Percentiles rank a stretch among this genome's conserved stretches.
phyloP scores from a whole-genome alignment of 306 rosid genomes.

The Corylus avellana region DNA sequence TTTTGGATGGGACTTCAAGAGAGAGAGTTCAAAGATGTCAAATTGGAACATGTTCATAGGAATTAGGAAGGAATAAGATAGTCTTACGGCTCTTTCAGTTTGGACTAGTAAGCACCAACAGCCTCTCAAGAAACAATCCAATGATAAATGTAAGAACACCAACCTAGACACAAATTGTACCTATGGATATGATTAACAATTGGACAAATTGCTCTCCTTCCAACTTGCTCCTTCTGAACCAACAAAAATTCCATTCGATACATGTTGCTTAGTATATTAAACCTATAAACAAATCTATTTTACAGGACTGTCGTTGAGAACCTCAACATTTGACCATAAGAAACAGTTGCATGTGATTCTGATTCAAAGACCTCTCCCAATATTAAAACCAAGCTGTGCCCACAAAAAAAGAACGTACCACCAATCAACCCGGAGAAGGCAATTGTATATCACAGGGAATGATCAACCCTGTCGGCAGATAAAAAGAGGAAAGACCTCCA shows the following conservation, averaged over 20 bases:
- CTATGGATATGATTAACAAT: slow-evolving; percentile 22
- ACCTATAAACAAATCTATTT: slow-evolving; percentile 37
- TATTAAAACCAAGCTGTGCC: not conserved
- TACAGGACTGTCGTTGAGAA: slow-evolving; percentile 9
- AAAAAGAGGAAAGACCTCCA: slow-evolving; percentile 1
- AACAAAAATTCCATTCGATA: slow-evolving; percentile 40
- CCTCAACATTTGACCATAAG: slow-evolving; percentile 12
- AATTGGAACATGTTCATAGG: not conserved
- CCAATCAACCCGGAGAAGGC: slow-evolving; percentile 19
- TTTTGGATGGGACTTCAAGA: no score
- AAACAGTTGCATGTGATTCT: slow-evolving; percentile 25
- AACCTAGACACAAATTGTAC: slow-evolving; percentile 18
- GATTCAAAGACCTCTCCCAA: slow-evolving; percentile 17
- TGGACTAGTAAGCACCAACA: not conserved
- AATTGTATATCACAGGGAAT: slow-evolving; percentile 9
- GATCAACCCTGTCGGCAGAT: slow-evolving; percentile 16
- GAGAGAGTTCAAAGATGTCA: no score
- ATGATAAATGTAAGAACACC: not conserved
- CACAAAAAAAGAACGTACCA: slow-evolving; percentile 17
- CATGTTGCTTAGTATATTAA: slow-evolving; percentile 25
- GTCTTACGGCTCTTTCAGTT: not conserved
- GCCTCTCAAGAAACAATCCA: not conserved
- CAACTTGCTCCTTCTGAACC: slow-evolving; percentile 21
- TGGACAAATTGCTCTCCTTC: slow-evolving; percentile 14
- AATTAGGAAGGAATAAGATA: not conserved